Conservation (phyloP, 106 monocot species). For the Hemerocallis citrina region DNA sequence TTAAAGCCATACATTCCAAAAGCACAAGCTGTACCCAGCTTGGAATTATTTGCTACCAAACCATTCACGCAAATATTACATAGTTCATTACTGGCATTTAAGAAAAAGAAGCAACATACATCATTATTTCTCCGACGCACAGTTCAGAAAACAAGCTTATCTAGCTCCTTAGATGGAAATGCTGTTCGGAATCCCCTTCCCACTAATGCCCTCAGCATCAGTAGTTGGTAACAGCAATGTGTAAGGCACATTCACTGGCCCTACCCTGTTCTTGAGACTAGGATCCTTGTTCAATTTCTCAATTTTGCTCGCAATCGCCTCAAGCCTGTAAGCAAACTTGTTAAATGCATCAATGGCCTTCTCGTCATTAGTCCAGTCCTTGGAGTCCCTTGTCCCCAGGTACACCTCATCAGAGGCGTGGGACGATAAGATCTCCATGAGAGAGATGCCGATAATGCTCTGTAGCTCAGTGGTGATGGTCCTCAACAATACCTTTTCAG, state of each 20-base stretch:
- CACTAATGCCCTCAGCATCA: slow-evolving; percentile 25
- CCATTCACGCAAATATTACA: no score
- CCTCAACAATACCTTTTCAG: slow-evolving; percentile 38
- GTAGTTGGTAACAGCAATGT: slow-evolving; percentile 28
- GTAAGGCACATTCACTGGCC: slow-evolving; percentile 37
- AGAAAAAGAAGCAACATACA: no score
- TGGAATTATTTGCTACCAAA: no score
- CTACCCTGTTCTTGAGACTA: slow-evolving; percentile 37
- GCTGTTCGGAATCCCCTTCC: slow-evolving; percentile 68
- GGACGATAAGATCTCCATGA: slow-evolving; percentile 59
- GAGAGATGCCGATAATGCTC: slow-evolving; percentile 36
- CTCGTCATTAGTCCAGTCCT: slow-evolving; percentile 61
- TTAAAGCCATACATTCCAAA: no score
- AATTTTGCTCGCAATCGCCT: slow-evolving; percentile 27
- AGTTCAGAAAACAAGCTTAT: no score
- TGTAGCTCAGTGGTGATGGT: slow-evolving; percentile 47
- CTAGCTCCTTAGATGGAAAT: slow-evolving; percentile 66
- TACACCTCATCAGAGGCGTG: slow-evolving; percentile 79
- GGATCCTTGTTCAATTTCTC: slow-evolving; percentile 19
- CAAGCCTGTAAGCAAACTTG: slow-evolving; percentile 24
- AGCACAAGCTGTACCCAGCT: no score
- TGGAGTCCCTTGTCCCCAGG: slow-evolving; percentile 41
- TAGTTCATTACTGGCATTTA: no score
- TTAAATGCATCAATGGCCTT: slow-evolving; percentile 37
- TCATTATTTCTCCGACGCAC: no score